Percentiles rank a stretch among this genome's conserved stretches.
Conservation (phyloP, 1,284 basidiomycete species). For the Rhodotorula sp. region DNA sequence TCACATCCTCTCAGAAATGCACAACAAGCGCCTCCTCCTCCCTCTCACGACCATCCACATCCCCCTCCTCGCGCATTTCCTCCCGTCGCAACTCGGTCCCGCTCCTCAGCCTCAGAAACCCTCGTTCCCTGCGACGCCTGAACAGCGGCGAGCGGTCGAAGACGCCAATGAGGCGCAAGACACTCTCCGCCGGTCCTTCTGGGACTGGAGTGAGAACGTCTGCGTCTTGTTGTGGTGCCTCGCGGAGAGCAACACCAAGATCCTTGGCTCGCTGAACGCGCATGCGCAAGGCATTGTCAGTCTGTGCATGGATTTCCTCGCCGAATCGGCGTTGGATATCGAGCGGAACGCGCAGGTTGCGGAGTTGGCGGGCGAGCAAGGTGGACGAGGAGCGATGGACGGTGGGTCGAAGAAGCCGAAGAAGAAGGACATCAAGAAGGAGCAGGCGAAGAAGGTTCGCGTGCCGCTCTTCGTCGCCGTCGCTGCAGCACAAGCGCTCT, state of each 20-base stretch:
- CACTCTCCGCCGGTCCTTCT: conserved; percentile 66
- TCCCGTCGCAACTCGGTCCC: conserved; percentile 28
- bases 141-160: conserved; percentile 58
- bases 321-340: conserved; percentile 9
- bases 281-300: conserved; percentile 25
- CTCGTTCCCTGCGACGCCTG: conserved; percentile 43
- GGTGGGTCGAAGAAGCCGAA: conserved; percentile 22
- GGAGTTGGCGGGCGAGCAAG: neutral
- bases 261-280: conserved; percentile 31
- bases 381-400: conserved; percentile 34
- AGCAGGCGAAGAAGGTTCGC: conserved; percentile 11
- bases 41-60: conserved; percentile 54
- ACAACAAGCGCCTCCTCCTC: conserved; percentile 84
- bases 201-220: conserved; percentile 83
- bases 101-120: conserved; percentile 17
- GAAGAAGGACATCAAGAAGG: conserved; percentile 23
- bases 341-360: neutral
- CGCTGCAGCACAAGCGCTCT: conserved; percentile 36
- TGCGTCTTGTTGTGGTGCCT: conserved; percentile 89
- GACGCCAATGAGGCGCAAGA: conserved; percentile 56
- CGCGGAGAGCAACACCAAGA: conserved; percentile 61
- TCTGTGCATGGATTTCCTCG: conserved; percentile 25
- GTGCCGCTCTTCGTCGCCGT: conserved; percentile 36
- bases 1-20: conserved; percentile 65
- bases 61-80: conserved; percentile 34